Evolutionary conservation across 352 stramenopile genomes (phyloP).

Genomic region (Peronospora farinosa): DNA sequence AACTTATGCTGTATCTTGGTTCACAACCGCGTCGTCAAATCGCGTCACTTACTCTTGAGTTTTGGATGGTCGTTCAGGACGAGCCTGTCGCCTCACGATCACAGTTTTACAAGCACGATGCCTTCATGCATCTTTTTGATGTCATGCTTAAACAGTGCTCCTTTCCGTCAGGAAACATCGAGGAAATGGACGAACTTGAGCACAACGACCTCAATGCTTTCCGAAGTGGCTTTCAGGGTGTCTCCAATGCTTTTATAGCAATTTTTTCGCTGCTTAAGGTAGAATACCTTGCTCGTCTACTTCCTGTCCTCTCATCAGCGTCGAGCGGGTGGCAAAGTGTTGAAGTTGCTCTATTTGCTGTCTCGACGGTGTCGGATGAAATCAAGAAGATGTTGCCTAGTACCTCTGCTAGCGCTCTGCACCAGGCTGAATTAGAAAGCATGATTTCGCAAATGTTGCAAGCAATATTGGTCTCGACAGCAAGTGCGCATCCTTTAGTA

Average conservation of each 20-base stretch:
- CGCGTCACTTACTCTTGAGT: constrained; percentile 64
- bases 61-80: constrained; percentile 68
- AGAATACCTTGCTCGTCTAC: constrained; percentile 37
- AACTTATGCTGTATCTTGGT: constrained; percentile 55
- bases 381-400: constrained; percentile 44
- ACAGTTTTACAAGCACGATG: constrained; percentile 49
- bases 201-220: constrained; percentile 54
- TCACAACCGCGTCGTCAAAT: constrained; percentile 62
- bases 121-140: constrained; percentile 49
- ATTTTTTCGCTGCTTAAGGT: constrained; percentile 54
- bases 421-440: constrained; percentile 31
- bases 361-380: constrained; percentile 52
- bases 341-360: constrained; percentile 51
- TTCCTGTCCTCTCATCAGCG: constrained; percentile 21
- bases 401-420: constrained; percentile 9
- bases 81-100: constrained; percentile 50
- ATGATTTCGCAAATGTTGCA: constrained; percentile 47
- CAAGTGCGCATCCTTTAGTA: constrained; percentile 35
- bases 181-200: constrained; percentile 55
- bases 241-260: constrained; percentile 46
- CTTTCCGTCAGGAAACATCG: constrained; percentile 33
- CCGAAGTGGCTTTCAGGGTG: constrained; percentile 50
- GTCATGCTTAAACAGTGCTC: constrained; percentile 55
- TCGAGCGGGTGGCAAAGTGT: constrained; percentile 41
- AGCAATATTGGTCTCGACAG: constrained; percentile 26